Base-by-base conservation (phyloP, 495 filamentous ascomycete species). In the Cudoniella acicularis region DNA sequence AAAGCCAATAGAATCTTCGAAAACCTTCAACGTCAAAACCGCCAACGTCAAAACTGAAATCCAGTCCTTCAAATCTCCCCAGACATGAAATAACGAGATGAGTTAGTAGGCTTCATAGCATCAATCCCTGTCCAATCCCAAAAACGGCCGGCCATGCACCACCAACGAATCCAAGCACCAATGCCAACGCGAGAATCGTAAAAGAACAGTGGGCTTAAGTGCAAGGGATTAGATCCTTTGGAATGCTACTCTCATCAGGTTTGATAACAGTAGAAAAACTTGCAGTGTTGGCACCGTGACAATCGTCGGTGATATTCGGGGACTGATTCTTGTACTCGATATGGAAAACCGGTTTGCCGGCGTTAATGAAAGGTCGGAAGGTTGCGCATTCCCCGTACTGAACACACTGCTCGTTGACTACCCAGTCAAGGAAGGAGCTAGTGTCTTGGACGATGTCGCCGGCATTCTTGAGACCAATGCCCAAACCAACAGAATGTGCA, bases 381-480 rank as follows among this genome's bases (percentile, higher is more conserved):
- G 67, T 73, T 25, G 72, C 72, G 60, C 86, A 89, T 63, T 86
- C 83, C 8, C 73, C 58, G 48, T 81, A 80, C 65, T 83, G 67
- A 1, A 79, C 81, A 66, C 87, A 91, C 69, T 90, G 82, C 75
- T 91, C 87, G 69, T 89, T 88, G 49, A 91, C 85, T 13, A 74
- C 76, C 75, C 87, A 91, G 57, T 89, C 77, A 64, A 86, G 80
- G 1, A 79, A 72, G 6, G 67, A 61, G 4, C 88, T 67, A 0
- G 88, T 83, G 0, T 72, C 57, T 17, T 72, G 63, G 43, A 90
- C 79, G 54, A 91, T 83, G 11, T 71, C 76, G 1, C 74, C 80
- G 0, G 79, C 81, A 59, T 90, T 90, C 72, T 91, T 89, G n/a
- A 90, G 73, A 0, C 87, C 87, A 24, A 86, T 70, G 3, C 82